Base-by-base conservation (phyloP, 768 basidiomycete genomes). In the Tylopilus cervinicoccineus region DNA sequence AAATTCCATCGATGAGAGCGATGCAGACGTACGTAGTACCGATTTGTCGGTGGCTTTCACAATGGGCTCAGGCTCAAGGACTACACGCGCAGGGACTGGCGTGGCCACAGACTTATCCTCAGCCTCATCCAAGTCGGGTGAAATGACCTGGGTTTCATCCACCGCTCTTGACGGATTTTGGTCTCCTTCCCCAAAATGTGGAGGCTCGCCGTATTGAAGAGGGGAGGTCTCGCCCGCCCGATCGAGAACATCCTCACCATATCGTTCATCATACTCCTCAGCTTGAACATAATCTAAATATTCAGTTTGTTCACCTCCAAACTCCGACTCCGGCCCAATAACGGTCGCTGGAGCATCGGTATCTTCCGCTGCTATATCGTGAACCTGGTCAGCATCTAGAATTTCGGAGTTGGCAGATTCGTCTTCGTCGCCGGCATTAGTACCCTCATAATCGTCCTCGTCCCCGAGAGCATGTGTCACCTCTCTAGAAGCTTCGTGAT, bases 251-350 rank as follows among this genome's bases (percentile, higher is more conserved):
- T 64, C 67, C 24, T 72, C 73, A 20, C 65, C 67, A 24, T 65
- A 69, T 34, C 52, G 59, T 29, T 69, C 68, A 22, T 70, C 67
- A 46, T 69, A 67, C 20, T 72, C 73, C 41, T 63, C 68, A 3
- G 55, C 48, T 23, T 70, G 64, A 38, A 55, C 58, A 36, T 65
- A 59, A 27, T 71, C 67, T 17, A 61, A 34, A 38, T 70, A 69
- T 44, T 68, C 69, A 6, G 62, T 56, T 11, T 63, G 67, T 34
- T 72, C 69, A 38, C 57, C 70, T 14, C 56, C 63, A 8, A 54
- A 61, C 31, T 59, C 53, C 14, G 43, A 44, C 19, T 27, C 50
- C 1, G 47, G 62, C 9, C 36, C 50, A 4, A 43, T 41, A 29
- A 48, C 39, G 7, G 50, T 46, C 12, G 45, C 39, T 6, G 45